These are phyloP conservation scores for Starmerella sp. DNA, from an alignment of 805 yeast species.

Conservation along the genomic window DNA sequence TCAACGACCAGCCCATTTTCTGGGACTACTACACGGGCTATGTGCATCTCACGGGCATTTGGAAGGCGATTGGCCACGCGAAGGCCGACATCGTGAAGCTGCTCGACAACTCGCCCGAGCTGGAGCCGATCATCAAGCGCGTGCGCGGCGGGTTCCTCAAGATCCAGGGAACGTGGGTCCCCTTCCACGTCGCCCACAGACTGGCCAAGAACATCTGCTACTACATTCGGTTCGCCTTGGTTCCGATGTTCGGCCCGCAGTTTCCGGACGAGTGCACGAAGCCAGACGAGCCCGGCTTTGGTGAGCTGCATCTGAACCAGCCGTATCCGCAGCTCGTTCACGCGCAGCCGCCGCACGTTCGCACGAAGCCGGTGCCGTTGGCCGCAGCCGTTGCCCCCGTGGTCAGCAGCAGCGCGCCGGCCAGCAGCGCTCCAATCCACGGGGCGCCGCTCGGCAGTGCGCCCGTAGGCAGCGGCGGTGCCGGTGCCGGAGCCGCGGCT, in stretches of 20 bases:
- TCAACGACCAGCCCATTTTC: slow-evolving; percentile 62
- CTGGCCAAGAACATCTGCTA: slow-evolving; percentile 68
- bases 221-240: slow-evolving; percentile 58
- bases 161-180: slow-evolving; percentile 92
- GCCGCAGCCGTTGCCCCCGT: background rate
- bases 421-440: too few relatives aligned
- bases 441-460: too few relatives aligned
- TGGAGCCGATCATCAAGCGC: slow-evolving; percentile 52
- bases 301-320: slow-evolving; percentile 38
- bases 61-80: slow-evolving; percentile 62
- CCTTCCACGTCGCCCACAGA: slow-evolving; percentile 52
- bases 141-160: slow-evolving; percentile 85
- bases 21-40: slow-evolving; percentile 82
- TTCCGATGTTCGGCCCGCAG: slow-evolving; percentile 66
- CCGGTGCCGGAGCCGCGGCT: background rate
- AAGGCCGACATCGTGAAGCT: slow-evolving; percentile 71
- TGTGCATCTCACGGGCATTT: slow-evolving; percentile 77
- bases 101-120: slow-evolving; percentile 50
- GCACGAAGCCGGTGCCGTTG: background rate
- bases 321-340: background rate
- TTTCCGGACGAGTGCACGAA: slow-evolving; percentile 52
- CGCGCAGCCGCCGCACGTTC: background rate
- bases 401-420: too few relatives aligned
- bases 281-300: slow-evolving; percentile 54
- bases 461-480: background rate